Conservation (phyloP, 176 grass and related monocot species). For the Metroxylon sagu region DNA sequence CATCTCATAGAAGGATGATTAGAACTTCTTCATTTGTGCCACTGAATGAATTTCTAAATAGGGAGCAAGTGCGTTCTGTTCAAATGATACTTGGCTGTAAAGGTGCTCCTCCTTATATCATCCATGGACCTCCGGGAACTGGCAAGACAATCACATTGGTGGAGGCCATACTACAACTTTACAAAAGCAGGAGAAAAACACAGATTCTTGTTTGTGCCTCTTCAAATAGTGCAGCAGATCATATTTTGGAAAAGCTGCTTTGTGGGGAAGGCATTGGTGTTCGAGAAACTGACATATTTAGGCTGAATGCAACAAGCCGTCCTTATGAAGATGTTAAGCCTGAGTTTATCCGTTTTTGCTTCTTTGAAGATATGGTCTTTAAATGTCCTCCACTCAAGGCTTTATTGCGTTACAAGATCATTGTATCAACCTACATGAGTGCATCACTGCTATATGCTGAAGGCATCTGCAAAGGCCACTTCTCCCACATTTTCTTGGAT, state of each 20-base stretch:
- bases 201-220: conserved; percentile 76
- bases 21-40: conserved; percentile 30
- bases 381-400: conserved; percentile 69
- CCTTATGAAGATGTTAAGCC: conserved; percentile 65
- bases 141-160: conserved; percentile 83
- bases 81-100: conserved; percentile 72
- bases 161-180: conserved; percentile 80
- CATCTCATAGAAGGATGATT: conserved; percentile 31
- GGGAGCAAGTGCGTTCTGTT: conserved; percentile 60
- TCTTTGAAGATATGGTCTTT: conserved; percentile 74
- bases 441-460: conserved; percentile 49
- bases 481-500: conserved; percentile 94
- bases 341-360: conserved; percentile 68
- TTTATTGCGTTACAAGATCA: conserved; percentile 58
- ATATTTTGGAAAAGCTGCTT: conserved; percentile 70
- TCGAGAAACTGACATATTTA: conserved; percentile 59
- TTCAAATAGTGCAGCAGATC: conserved; percentile 86
- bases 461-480: conserved; percentile 61
- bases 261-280: conserved; percentile 28
- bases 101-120: conserved; percentile 66
- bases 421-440: conserved; percentile 88
- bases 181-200: conserved; percentile 40
- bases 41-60: conserved; percentile 57
- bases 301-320: conserved; percentile 75
- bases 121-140: conserved; percentile 84